Evolutionary conservation across 768 basidiomycete genomes (phyloP).

Genomic region (Phlegmacium glaucopus): DNA sequence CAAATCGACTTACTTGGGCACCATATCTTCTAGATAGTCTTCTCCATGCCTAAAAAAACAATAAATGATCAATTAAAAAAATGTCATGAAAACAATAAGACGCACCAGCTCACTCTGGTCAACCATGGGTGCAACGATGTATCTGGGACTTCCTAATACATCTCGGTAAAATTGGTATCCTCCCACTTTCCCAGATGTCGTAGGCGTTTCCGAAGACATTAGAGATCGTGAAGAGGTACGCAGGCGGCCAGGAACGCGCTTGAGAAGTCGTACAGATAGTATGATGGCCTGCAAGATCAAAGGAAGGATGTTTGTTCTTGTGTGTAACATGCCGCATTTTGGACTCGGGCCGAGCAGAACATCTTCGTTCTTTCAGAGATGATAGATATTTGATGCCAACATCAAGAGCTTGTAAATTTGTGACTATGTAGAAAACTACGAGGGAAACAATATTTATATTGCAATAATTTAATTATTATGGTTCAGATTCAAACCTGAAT

Average conservation of each 20-base stretch:
- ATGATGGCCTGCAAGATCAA: conserved; percentile 6
- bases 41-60: conserved; percentile 73
- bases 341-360: too few relatives aligned
- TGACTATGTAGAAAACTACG: too few relatives aligned
- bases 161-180: conserved; percentile 85
- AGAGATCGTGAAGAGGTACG: conserved; percentile 8
- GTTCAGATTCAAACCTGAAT: too few relatives aligned
- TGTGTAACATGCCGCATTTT: too few relatives aligned
- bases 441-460: too few relatives aligned
- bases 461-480: too few relatives aligned
- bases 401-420: too few relatives aligned
- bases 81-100: conserved; percentile 11
- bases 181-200: conserved; percentile 39
- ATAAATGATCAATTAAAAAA: conserved; percentile 6
- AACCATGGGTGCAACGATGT: conserved; percentile 96
- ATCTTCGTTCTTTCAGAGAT: too few relatives aligned
- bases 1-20: conserved; percentile 52
- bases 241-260: conserved; percentile 10
- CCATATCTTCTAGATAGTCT: conserved; percentile 79
- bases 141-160: conserved; percentile 81
- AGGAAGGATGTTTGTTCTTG: not conserved
- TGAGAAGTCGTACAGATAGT: not conserved
- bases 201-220: conserved; percentile 7
- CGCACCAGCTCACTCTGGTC: conserved; percentile 94
- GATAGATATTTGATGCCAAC: too few relatives aligned